Evolutionary conservation across 768 basidiomycete species (phyloP), one percentile per base, ranked within the genome.

Genomic region (Leccinum obscurum): DNA sequence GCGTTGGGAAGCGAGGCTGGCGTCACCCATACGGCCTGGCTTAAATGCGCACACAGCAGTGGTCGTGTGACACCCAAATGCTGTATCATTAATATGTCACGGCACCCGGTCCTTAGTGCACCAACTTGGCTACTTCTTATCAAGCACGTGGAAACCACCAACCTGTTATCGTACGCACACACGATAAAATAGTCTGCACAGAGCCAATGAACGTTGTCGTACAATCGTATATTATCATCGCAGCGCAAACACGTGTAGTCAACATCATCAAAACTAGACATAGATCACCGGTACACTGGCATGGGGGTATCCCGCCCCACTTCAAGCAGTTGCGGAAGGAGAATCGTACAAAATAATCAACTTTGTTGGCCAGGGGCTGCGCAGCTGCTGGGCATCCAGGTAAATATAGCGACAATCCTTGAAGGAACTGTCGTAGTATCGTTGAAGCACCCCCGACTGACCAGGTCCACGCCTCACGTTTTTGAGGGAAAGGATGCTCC

Each of bases 391-490:
- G 1, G 70, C 66, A 59, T 83, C 80, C 61, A 92, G 75, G 70
- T 90, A 92, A 56, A 79, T 77, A 65, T 81, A 81, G 10, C 75
- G 75, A 24, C 85, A 71, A 52, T 84, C 80, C 5, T 79, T 83
- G 49, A 81, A 75, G 41, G 77, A 74, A 3, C 66, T 62, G 56
- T 85, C 79, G 54, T 76, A 68, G 78, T 85, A 89, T 56, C 88
- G 78, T 58, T 81, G 81, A 34, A 93, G 81, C 13, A 58, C 64
- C 1, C 92, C 92, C 6, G 88, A 90, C 52, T 81, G 78, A 1
- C 86, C 87, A 1, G 88, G 89, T 4, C 85, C 89, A 52, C 89
- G 86, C 37, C 81, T 77, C 50, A 93, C 63, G 54, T 85, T 85
- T 26, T 80, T 75, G 48, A 83, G 78, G 37, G 79, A 79, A 61